Evolutionary conservation across 371 early-diverging fungal species (phyloP).

Genomic region (Mucor plumbeus): DNA sequence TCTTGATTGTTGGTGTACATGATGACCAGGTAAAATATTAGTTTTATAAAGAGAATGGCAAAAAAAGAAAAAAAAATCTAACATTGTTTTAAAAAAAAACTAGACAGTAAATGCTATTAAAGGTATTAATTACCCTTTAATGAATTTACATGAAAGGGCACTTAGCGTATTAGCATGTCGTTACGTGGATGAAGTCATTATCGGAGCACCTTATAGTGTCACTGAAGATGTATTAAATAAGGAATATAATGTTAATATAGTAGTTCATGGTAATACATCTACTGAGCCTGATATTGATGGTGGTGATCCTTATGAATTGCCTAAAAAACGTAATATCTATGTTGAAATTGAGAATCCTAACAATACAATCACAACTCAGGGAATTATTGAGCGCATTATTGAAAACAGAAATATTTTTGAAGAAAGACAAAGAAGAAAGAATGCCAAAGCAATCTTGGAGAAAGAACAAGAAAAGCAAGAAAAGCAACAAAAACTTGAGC

Average conservation of each 20-base stretch:
- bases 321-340: slow-evolving; percentile 77
- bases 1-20: slow-evolving; percentile 93
- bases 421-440: slow-evolving; percentile 79
- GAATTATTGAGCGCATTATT: slow-evolving; percentile 88
- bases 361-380: slow-evolving; percentile 79
- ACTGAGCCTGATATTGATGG: slow-evolving; percentile 72
- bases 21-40: slow-evolving; percentile 71
- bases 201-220: slow-evolving; percentile 89
- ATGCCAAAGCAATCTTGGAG: slow-evolving; percentile 69
- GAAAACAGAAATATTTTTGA: slow-evolving; percentile 77
- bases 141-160: slow-evolving; percentile 94
- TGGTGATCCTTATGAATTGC: slow-evolving; percentile 81
- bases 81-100: neutral
- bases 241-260: slow-evolving; percentile 82
- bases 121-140: slow-evolving; percentile 88
- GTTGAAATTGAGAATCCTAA: slow-evolving; percentile 75
- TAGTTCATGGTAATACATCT: slow-evolving; percentile 76
- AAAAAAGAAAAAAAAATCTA: too few species aligned
- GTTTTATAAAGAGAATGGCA: neutral
- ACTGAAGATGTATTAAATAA: slow-evolving; percentile 80
- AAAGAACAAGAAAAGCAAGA: slow-evolving; percentile 66
- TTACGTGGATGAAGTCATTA: slow-evolving; percentile 90
- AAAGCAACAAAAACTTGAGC: slow-evolving; percentile 34
- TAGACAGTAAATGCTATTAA: slow-evolving; percentile 87
- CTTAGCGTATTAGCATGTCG: slow-evolving; percentile 88